Evolutionary conservation across 192 early-diverging fungal species (phyloP), one percentile per base, ranked within the genome.

Genomic region (Dissophora globulifera): DNA sequence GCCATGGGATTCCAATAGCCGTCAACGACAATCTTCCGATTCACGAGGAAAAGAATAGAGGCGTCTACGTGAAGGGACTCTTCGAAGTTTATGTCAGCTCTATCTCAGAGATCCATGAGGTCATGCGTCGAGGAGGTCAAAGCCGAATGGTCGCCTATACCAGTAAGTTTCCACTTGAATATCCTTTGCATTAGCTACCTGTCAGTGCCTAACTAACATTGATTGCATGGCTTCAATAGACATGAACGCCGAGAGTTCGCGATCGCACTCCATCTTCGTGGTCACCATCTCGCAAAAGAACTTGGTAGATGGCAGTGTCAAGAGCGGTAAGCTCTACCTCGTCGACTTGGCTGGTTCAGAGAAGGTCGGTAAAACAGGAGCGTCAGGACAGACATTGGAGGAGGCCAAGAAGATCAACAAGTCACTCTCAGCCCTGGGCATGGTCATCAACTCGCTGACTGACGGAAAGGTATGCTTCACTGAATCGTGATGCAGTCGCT

Each of bases 401-500:
- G 98, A 99, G 72, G 98, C 98, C 68, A 99, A 99, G 81, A 99
- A 96, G 83, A 99, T 99, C 87, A 99, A 99, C 87, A 97, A 96
- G 80, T 97, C 95, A 0, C 85, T 99, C 7, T 94, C 97, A 8
- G 94, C 96, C 0, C 85, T 99, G 45, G 98, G 98, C 51, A 99
- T 98, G 95, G 98, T 99, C 68, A 99, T 99, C 71, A 98, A 98
- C 78, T 90, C 95, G 6, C 85, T 99, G 64, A 98, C 98, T 0
- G 98, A 99, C 68, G 97, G 97, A 81, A 98, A 98, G 84, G 92
- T 91, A 72, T 55, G 50, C n/a, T 19, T 25, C 1, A 15, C n/a
- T 27, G 1, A 10, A n/a, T n/a, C n/a, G n/a, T n/a, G n/a, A n/a
- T n/a, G n/a, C n/a, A n/a, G n/a, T n/a, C n/a, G n/a, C n/a, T n/a